phyloP scores from a whole-genome alignment of 257 asterid genomes.

The Henckelia pumila region DNA sequence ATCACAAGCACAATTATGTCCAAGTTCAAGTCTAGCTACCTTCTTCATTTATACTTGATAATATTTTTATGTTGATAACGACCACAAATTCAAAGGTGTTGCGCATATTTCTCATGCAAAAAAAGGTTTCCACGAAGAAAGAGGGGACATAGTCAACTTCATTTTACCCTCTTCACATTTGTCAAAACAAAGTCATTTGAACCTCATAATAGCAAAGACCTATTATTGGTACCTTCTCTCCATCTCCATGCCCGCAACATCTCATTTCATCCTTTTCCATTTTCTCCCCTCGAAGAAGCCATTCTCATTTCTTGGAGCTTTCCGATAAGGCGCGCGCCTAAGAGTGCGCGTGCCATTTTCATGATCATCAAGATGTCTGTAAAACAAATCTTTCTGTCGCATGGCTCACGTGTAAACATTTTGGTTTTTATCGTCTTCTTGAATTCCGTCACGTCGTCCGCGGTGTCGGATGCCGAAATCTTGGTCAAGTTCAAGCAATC shows the following conservation, averaged over 20 bases:
- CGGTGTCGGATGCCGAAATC: conserved; percentile 38
- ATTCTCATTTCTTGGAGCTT: conserved; percentile 29
- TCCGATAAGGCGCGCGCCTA: conserved; percentile 41
- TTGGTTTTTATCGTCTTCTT: conserved; percentile 3
- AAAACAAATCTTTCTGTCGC: conserved; percentile 8
- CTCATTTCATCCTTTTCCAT: conserved; percentile 31
- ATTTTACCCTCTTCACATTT: conserved; percentile 35
- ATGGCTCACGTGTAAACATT: conserved; percentile 1
- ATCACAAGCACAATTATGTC: too few relatives aligned
- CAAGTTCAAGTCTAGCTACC: not conserved
- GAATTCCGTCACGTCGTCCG: conserved; percentile 12
- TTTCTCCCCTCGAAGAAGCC: conserved; percentile 31
- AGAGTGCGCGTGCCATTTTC: conserved; percentile 41
- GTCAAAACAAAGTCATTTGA: conserved; percentile 23
- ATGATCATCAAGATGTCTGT: conserved; percentile 27
- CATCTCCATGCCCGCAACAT: conserved; percentile 31
- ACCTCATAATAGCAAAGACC: conserved; percentile 18
- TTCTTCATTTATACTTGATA: not conserved
- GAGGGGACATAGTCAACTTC: conserved; percentile 34
- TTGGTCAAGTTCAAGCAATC: conserved; percentile 45
- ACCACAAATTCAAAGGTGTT: conserved; percentile 9
- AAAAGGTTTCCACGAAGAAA: conserved; percentile 23
- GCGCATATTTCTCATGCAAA: conserved; percentile 27
- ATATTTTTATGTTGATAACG: not conserved
- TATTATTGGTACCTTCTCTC: conserved; percentile 32